Base-by-base conservation (phyloP, 352 stramenopile genomes). In the Phytopythium montanum region DNA sequence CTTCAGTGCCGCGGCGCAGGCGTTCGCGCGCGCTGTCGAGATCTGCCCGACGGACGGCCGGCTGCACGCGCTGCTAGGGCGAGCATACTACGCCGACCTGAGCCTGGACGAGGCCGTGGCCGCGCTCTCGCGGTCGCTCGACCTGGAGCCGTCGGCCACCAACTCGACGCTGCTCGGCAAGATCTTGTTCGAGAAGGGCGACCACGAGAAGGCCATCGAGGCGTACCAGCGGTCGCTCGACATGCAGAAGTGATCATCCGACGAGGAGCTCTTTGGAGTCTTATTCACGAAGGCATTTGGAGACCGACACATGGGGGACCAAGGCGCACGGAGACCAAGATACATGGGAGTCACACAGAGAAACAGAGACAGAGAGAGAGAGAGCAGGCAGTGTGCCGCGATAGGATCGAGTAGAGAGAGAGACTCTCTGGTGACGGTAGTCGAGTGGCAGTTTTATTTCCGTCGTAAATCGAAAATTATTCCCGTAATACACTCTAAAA, bases 141-240 rank as follows among this genome's bases (percentile, higher is more conserved):
- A 85, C 26, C 62, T 93, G 28, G 84, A 93, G 66, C 73, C 83
- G 44, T 88, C 79, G n/a, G 86, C 84, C 4, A 87, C 84, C 7
- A 92, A 94, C 65, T 93, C 75, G 61, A 95, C 86, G 38, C 61
- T 95, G 56, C 63, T 94, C 39, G 86, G 86, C 53, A 94, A 95
- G 67, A 92, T 95, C 51, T 65, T 94, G 29, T 95, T 94, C 53
- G 86, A 95, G 56, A 93, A 92, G 60, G 86, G 86, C 12, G 86
- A 95, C 69, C 81, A 92, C 61, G 84, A 95, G 65, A 87, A 87
- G 49, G 86, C 86, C 51, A 94, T 95, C 54, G 75, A 82, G 50
- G 86, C 86, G 36, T 95, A 95, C 61, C 84, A 95, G 64, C 85
- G 86, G 54, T 93, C 86, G 18, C 60, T 95, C 54, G 75, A 86